A percentile compares a stretch with the other conserved stretches of the same genome.
Evolutionary conservation across 78 protist genomes (phyloP).

Genomic region (Chrysochromulina tobinii): DNA sequence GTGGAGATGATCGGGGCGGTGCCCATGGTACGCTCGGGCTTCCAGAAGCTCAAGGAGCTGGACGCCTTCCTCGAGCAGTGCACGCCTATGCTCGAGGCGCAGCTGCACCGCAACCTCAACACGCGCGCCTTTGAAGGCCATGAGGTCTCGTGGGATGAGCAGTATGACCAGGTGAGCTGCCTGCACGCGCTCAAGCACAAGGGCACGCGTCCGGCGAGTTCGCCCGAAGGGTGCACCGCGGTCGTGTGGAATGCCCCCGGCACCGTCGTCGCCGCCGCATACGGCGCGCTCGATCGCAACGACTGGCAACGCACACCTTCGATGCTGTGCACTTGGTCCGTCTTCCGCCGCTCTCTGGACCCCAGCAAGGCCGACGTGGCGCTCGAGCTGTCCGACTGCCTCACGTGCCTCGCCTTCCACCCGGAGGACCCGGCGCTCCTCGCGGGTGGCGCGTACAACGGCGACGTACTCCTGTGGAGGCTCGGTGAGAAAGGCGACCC

Average conservation of each 20-base stretch:
- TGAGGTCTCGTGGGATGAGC: neutral
- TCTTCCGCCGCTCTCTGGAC: neutral
- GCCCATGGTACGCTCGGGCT: neutral
- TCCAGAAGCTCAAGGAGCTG: neutral
- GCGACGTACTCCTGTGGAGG: slow-evolving; percentile 21
- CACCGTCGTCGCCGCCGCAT: slow-evolving; percentile 33
- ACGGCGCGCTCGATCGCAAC: neutral
- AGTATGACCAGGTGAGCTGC: neutral
- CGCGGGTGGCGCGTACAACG: slow-evolving; percentile 41
- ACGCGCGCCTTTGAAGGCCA: neutral
- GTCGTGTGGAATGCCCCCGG: slow-evolving; percentile 45
- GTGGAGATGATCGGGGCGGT: too few relatives aligned
- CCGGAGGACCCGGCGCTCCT: slow-evolving; percentile 23
- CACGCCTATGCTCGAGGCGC: neutral
- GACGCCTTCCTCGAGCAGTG: neutral
- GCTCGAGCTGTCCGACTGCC: neutral
- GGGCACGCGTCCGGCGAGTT: neutral
- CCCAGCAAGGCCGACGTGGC: neutral
- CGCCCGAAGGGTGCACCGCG: neutral
- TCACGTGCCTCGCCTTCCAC: slow-evolving; percentile 33
- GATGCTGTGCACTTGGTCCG: neutral
- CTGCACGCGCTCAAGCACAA: neutral
- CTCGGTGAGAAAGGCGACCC: neutral
- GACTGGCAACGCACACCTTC: neutral
- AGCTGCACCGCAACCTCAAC: neutral